Conservation (phyloP, 257 asterid genomes). For the Voacanga thouarsii region DNA sequence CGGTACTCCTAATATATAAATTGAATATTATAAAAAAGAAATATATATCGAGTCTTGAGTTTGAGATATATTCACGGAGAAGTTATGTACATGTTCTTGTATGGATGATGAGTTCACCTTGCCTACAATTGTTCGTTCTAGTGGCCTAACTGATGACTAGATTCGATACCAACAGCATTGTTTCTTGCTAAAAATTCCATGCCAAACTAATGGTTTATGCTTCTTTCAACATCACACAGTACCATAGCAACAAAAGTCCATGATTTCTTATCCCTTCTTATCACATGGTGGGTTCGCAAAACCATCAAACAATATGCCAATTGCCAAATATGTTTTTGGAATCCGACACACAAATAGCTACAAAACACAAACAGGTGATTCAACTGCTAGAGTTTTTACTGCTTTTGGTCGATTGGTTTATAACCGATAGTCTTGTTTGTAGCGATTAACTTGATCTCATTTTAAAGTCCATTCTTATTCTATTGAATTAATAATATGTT, state of each 20-base stretch:
- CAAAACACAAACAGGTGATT: too few species aligned
- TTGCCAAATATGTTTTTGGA: too few species aligned
- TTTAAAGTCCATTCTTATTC: neutral
- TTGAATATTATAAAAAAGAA: too few species aligned
- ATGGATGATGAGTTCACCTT: too few species aligned
- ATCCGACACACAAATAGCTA: too few species aligned
- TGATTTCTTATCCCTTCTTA: neutral
- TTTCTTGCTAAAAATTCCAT: neutral
- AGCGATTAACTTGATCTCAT: neutral
- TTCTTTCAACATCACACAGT: neutral
- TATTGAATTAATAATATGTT: too few species aligned
- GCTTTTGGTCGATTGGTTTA: too few species aligned
- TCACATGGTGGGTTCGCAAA: neutral
- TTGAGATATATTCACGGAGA: too few species aligned
- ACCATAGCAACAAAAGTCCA: neutral
- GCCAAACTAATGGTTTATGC: neutral
- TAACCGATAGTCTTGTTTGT: too few species aligned
- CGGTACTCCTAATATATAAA: too few species aligned
- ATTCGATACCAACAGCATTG: constrained; percentile 2
- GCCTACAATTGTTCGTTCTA: neutral
- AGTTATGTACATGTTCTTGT: too few species aligned
- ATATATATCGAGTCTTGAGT: too few species aligned
- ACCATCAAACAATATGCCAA: neutral
- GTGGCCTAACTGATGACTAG: neutral
- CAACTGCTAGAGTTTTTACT: neutral